phyloP scores from a whole-genome alignment of 805 yeast genomes.

The Candida ortonii region DNA sequence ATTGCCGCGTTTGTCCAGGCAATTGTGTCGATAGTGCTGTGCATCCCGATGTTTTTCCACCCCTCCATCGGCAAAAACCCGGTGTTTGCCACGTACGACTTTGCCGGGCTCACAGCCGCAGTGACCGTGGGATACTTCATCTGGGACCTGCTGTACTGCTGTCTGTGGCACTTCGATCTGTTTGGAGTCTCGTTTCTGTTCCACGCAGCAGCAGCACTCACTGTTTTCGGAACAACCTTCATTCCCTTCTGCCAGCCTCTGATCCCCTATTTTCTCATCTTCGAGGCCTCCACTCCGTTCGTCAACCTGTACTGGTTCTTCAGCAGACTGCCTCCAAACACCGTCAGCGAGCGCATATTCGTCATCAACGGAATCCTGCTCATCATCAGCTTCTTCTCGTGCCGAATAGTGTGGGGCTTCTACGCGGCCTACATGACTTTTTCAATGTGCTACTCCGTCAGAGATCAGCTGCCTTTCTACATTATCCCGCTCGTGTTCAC shows the following conservation, averaged over 20 bases:
- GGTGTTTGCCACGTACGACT: constrained; percentile 69
- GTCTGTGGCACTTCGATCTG: constrained; percentile 49
- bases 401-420: constrained; percentile 86
- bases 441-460: constrained; percentile 39
- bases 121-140: constrained; percentile 80
- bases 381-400: constrained; percentile 66
- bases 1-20: constrained; percentile 86
- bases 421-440: constrained; percentile 63
- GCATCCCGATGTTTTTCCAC: constrained; percentile 66
- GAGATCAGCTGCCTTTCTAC: constrained; percentile 42
- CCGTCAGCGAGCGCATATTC: constrained; percentile 52
- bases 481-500: constrained; percentile 49
- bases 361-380: constrained; percentile 70
- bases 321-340: constrained; percentile 66
- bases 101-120: constrained; percentile 69
- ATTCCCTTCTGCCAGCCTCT: constrained; percentile 77
- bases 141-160: constrained; percentile 83
- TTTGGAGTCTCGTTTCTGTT: constrained; percentile 81
- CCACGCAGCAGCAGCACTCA: constrained; percentile 81
- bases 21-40: constrained; percentile 53
- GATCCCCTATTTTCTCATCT: constrained; percentile 78
- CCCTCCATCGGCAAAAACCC: constrained; percentile 47
- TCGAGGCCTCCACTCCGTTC: constrained; percentile 91
- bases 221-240: constrained; percentile 63
- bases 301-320: constrained; percentile 94